These are phyloP conservation scores for Sporothrix humicola DNA, from an alignment of 2,329 filamentous ascomycete genomes.

Conservation along the genomic window DNA sequence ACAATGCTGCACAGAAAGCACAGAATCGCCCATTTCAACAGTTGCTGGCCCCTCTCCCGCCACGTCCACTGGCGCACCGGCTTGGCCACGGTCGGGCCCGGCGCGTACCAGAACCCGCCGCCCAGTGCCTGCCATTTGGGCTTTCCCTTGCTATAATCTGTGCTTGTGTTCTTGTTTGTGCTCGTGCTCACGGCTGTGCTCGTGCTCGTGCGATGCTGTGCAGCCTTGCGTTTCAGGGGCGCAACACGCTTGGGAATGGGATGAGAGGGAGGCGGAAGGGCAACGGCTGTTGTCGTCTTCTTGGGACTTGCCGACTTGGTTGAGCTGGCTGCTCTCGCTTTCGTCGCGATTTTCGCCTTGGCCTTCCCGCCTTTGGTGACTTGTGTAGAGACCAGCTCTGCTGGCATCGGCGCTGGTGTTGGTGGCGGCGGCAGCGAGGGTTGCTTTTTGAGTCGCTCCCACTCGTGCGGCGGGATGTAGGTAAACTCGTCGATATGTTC, in stretches of 20 bases:
- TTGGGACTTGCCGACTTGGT: not conserved
- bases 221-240: not conserved
- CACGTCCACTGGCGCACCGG: constrained; percentile 19
- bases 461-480: constrained; percentile 14
- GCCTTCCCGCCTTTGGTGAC: too few species aligned
- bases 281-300: not conserved
- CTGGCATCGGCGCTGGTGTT: not conserved
- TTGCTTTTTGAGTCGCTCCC: not conserved
- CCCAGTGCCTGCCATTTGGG: not conserved
- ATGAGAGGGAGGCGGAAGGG: not conserved
- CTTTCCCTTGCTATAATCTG: not conserved
- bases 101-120: constrained; percentile 28
- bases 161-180: not conserved
- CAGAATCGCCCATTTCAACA: not conserved
- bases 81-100: constrained; percentile 31
- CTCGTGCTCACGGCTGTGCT: not conserved
- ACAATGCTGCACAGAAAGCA: not conserved
- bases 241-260: not conserved
- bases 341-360: not conserved
- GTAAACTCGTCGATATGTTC: not conserved
- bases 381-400: not conserved
- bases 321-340: not conserved
- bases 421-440: not conserved
- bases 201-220: not conserved
- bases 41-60: not conserved